Evolutionary conservation across 768 basidiomycete species (phyloP).

Genomic region (Punctularia strigosozonata): DNA sequence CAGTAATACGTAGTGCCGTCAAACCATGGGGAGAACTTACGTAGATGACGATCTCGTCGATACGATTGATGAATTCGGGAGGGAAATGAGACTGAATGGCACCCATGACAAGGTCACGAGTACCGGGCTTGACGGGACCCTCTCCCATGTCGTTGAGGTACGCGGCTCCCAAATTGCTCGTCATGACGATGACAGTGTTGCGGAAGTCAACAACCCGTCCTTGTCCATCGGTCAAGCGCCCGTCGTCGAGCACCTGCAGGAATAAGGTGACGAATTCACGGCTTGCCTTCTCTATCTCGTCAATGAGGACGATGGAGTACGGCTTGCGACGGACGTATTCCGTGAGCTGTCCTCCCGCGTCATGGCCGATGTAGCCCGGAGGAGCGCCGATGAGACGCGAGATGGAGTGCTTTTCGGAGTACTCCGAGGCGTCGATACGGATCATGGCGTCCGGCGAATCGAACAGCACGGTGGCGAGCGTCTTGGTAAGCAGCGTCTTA

Average conservation of each 20-base stretch:
- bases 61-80: conserved; percentile 86
- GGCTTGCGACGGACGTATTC: conserved; percentile 90
- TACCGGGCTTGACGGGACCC: conserved; percentile 51
- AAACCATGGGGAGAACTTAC: conserved; percentile 15
- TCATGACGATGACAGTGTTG: conserved; percentile 92
- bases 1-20: conserved; percentile 18
- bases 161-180: conserved; percentile 78
- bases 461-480: conserved; percentile 82
- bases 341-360: conserved; percentile 82
- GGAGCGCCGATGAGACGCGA: conserved; percentile 64
- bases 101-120: conserved; percentile 59
- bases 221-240: conserved; percentile 85
- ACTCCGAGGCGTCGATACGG: conserved; percentile 86
- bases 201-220: conserved; percentile 82
- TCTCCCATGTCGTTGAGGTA: conserved; percentile 67
- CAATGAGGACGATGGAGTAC: conserved; percentile 76
- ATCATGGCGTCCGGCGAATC: conserved; percentile 89
- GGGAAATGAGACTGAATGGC: conserved; percentile 81
- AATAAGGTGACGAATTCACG: conserved; percentile 63
- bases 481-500: conserved; percentile 85
- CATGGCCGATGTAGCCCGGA: conserved; percentile 88
- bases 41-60: conserved; percentile 80
- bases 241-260: conserved; percentile 85
- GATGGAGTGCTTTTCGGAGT: conserved; percentile 75
- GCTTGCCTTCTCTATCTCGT: conserved; percentile 87